Evolutionary conservation across 1,284 basidiomycete species (phyloP).

Genomic region (Inonotus obliquus): DNA sequence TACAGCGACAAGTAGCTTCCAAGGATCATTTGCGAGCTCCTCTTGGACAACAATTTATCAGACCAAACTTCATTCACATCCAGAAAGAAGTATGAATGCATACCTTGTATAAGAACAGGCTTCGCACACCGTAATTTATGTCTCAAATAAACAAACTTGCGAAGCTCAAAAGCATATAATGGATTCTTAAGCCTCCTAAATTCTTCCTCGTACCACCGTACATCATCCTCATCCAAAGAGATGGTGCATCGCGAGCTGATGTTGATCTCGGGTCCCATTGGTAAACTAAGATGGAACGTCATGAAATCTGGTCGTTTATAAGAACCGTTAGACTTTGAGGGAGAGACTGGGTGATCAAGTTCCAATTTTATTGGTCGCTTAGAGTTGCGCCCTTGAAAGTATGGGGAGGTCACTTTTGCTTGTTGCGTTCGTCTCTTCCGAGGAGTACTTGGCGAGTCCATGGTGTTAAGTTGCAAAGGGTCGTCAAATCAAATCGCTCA

Average conservation of each 20-base stretch:
- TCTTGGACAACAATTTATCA: constrained; percentile 32
- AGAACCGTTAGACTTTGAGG: background rate
- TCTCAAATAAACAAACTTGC: constrained; percentile 18
- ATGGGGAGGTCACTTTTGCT: background rate
- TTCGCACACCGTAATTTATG: constrained; percentile 28
- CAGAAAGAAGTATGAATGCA: background rate
- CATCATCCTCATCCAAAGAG: background rate
- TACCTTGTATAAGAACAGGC: constrained; percentile 42
- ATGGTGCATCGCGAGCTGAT: background rate
- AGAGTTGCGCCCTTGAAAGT: background rate
- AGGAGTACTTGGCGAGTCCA: background rate
- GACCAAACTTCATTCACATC: background rate
- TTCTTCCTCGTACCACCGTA: constrained; percentile 2
- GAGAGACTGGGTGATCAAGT: background rate
- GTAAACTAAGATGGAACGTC: background rate
- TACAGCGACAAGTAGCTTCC: constrained; percentile 50
- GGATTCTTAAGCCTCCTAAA: constrained; percentile 5
- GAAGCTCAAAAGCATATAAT: constrained; percentile 8
- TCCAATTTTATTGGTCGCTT: background rate
- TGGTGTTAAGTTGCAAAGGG: background rate
- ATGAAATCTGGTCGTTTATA: constrained; percentile 2
- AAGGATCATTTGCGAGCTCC: constrained; percentile 42
- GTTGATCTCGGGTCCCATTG: background rate
- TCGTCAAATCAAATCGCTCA: background rate
- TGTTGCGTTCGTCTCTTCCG: background rate